Conservation (phyloP, 257 asterid species). For the Lantana camara region DNA sequence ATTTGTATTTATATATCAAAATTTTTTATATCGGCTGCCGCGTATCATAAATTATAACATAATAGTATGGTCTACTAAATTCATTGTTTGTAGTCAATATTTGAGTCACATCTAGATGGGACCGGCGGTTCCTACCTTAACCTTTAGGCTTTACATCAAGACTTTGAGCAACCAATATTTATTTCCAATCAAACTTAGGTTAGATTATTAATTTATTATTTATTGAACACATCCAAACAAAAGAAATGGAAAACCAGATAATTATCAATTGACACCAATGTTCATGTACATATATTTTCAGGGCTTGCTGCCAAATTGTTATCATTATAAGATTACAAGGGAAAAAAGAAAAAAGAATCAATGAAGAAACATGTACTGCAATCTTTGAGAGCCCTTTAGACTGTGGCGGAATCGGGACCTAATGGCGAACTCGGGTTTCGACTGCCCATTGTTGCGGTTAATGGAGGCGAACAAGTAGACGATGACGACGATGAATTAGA, state of each 20-base stretch:
- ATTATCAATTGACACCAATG: slow-evolving; percentile 9
- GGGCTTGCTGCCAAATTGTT: slow-evolving; percentile 22
- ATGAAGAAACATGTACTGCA: slow-evolving; percentile 12
- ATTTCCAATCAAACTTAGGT: background rate
- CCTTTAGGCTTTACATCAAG: background rate
- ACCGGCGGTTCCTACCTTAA: slow-evolving; percentile 29
- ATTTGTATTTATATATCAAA: too few species aligned
- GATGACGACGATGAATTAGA: slow-evolving; percentile 40
- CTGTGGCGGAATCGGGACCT: slow-evolving; percentile 31
- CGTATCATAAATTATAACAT: too few species aligned
- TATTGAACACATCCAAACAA: background rate
- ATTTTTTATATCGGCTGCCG: too few species aligned
- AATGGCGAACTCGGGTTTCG: slow-evolving; percentile 25
- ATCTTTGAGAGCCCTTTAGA: slow-evolving; percentile 9
- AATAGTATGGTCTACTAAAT: too few species aligned
- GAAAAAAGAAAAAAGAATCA: background rate
- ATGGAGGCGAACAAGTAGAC: slow-evolving; percentile 45
- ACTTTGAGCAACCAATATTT: background rate
- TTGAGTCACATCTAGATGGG: background rate
- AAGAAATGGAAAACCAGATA: background rate
- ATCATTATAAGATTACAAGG: slow-evolving; percentile 26
- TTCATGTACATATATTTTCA: slow-evolving; percentile 39
- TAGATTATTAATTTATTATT: background rate
- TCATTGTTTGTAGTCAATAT: background rate
- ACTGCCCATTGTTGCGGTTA: slow-evolving; percentile 27